Conservation (phyloP, 148 eudicot genomes). For the Simmondsia chinensis region DNA sequence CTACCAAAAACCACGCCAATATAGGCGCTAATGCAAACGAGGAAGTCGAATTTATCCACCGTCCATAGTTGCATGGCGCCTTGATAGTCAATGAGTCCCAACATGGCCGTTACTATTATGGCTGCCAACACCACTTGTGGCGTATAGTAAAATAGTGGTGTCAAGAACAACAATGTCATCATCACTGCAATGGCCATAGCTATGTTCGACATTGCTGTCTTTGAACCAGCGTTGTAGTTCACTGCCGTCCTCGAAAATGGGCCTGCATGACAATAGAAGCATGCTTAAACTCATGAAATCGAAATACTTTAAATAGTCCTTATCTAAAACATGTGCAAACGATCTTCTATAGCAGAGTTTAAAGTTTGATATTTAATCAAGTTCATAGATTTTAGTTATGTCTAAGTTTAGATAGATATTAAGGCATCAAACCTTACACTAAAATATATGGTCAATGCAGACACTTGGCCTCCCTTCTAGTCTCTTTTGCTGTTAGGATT, state of each 20-base stretch:
- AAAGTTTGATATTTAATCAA: too few relatives aligned
- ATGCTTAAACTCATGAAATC: background rate
- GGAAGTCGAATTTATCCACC: conserved; percentile 60
- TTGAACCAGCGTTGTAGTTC: conserved; percentile 61
- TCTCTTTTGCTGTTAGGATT: too few relatives aligned
- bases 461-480: too few relatives aligned
- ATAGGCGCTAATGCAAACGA: conserved; percentile 37
- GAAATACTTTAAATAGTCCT: background rate
- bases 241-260: conserved; percentile 67
- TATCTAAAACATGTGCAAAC: too few relatives aligned
- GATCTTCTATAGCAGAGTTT: too few relatives aligned
- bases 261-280: conserved; percentile 15
- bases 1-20: conserved; percentile 49
- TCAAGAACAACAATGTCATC: conserved; percentile 42
- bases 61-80: conserved; percentile 42
- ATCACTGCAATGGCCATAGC: conserved; percentile 57
- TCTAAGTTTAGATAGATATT: too few relatives aligned
- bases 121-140: conserved; percentile 55
- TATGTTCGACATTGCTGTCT: conserved; percentile 48
- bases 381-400: too few relatives aligned
- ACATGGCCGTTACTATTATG: conserved; percentile 54
- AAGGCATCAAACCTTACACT: too few relatives aligned
- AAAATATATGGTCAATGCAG: too few relatives aligned
- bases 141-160: conserved; percentile 58
- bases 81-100: conserved; percentile 46